Evolutionary conservation across 2,329 filamentous ascomycete species (phyloP).

Genomic region (Exophiala spinifera): DNA sequence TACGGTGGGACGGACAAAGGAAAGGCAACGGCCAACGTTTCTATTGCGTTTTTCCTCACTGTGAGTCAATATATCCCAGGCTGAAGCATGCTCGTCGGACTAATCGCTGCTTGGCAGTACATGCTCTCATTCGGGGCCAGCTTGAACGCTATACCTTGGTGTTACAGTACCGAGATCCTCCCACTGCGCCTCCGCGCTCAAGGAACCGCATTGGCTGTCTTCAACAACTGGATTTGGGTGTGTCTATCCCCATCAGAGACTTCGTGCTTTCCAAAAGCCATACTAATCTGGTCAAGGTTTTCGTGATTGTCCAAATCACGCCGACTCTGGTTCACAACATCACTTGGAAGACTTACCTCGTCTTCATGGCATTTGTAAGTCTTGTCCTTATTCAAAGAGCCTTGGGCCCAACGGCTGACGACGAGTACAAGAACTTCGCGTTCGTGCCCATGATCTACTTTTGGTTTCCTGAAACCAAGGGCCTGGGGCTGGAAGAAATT

Average conservation of each 20-base stretch:
- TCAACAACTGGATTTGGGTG: constrained; percentile 43
- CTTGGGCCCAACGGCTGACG: background rate
- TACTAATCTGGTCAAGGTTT: constrained; percentile 36
- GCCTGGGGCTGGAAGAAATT: constrained; percentile 45
- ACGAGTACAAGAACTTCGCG: constrained; percentile 27
- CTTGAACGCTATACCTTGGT: constrained; percentile 51
- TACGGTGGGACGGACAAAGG: constrained; percentile 40
- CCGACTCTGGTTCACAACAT: constrained; percentile 35
- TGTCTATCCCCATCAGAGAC: background rate
- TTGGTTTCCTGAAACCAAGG: constrained; percentile 45
- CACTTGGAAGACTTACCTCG: constrained; percentile 37
- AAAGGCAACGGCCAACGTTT: constrained; percentile 45
- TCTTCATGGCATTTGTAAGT: constrained; percentile 35
- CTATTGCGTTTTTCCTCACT: constrained; percentile 52
- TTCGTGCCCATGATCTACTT: constrained; percentile 48
- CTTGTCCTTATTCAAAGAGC: background rate
- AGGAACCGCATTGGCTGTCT: constrained; percentile 50
- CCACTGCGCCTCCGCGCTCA: constrained; percentile 51
- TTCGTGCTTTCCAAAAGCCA: background rate
- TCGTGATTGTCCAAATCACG: constrained; percentile 42
- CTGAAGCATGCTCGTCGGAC: background rate
- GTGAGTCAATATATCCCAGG: constrained; percentile 2
- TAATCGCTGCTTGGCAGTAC: constrained; percentile 24
- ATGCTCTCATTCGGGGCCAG: constrained; percentile 46
- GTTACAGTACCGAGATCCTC: constrained; percentile 51